Evolutionary conservation across 1,139 yeast genomes (phyloP).

Genomic region (Blastobotrys serpentis): DNA sequence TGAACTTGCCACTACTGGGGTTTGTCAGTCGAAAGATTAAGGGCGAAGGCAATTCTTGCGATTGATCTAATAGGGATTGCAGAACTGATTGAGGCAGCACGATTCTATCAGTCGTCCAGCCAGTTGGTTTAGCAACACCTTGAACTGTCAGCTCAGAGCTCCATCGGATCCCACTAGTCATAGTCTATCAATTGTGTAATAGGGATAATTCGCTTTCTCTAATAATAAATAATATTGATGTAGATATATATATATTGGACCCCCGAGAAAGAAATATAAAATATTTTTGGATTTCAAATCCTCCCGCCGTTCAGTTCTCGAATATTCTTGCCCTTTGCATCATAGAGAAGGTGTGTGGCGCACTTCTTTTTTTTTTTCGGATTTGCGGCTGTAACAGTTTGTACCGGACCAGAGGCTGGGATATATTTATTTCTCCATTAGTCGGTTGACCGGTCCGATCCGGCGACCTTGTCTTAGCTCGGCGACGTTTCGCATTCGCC

Average conservation of each 20-base stretch:
- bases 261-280: too few relatives aligned
- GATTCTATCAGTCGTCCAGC: constrained; percentile 32
- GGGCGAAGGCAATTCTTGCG: constrained; percentile 37
- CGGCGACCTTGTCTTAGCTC: too few relatives aligned
- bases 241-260: too few relatives aligned
- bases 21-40: constrained; percentile 37
- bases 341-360: background rate
- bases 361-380: background rate
- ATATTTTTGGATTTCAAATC: background rate
- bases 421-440: too few relatives aligned
- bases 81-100: constrained; percentile 36
- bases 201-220: too few relatives aligned
- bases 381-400: background rate
- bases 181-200: background rate
- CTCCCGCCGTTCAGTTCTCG: background rate
- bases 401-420: background rate
- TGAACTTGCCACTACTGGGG: constrained; percentile 25
- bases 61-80: constrained; percentile 28
- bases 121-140: background rate
- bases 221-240: too few relatives aligned
- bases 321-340: background rate
- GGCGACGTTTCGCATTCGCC: too few relatives aligned
- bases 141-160: background rate
- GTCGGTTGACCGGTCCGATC: too few relatives aligned
- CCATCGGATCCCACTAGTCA: background rate